Percentiles rank a stretch among this genome's conserved stretches.
Evolutionary conservation across 1,284 basidiomycete genomes (phyloP).

Genomic region (Cutaneotrichosporon sp.): DNA sequence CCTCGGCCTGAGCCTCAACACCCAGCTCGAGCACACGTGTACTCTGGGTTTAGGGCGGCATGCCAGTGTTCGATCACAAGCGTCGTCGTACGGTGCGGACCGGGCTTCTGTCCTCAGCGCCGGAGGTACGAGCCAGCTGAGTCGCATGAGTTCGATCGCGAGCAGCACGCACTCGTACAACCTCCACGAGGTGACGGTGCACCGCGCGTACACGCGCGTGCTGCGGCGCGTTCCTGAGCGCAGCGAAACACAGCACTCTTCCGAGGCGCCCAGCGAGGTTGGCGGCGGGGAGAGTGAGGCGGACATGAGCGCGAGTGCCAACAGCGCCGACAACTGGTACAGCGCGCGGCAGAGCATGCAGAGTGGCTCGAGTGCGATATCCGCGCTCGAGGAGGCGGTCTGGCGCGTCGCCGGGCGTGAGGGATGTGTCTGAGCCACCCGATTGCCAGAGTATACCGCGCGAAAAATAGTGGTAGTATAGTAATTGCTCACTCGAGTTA

Average conservation of each 20-base stretch:
- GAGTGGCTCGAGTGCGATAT: conserved; percentile 5
- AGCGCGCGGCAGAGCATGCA: background rate
- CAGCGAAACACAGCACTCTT: conserved; percentile 2
- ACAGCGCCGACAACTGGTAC: background rate
- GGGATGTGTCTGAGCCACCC: conserved; percentile 2
- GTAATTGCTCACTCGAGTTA: background rate
- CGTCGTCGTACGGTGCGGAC: conserved; percentile 1
- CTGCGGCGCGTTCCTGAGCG: conserved; percentile 22
- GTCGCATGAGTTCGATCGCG: conserved; percentile 18
- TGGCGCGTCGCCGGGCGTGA: conserved; percentile 16
- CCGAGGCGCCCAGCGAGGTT: conserved; percentile 3
- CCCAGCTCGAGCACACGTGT: background rate
- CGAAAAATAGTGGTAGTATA: background rate
- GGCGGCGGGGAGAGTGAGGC: background rate
- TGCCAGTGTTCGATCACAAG: background rate
- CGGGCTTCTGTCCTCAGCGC: background rate
- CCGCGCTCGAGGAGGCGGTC: conserved; percentile 17
- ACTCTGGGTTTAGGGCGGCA: conserved; percentile 2
- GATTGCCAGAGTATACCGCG: background rate
- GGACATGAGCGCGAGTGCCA: background rate
- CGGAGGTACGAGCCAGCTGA: conserved; percentile 1
- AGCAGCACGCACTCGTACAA: conserved; percentile 16
- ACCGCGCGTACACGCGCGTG: conserved; percentile 27
- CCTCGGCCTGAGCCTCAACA: conserved; percentile 7
- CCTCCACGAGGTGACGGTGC: conserved; percentile 29